Base-by-base conservation (phyloP, 768 basidiomycete genomes). In the Amanita pallidorosea region DNA sequence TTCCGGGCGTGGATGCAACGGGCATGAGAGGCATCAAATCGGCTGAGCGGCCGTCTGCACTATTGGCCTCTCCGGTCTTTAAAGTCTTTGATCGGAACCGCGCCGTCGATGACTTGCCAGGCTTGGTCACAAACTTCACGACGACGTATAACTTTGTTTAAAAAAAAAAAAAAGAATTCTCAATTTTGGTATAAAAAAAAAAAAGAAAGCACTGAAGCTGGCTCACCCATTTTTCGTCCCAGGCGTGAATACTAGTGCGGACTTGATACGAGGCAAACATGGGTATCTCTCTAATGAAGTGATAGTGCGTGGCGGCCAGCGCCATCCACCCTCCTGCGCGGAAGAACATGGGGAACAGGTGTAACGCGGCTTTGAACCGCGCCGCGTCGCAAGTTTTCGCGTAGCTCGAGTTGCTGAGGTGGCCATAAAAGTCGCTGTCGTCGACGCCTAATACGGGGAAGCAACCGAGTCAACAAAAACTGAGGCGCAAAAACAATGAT, bases 191-290 rank as follows among this genome's bases (percentile, higher is more conserved):
- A n/a, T n/a, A n/a, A n/a, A 27, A 27, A 7, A 27, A 29, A 9
- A 8, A 29, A 29, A 29, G 8, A 29, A 29, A 8, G 29, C 7
- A 8, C 3, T 3, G 5, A 23, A 23, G 22, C 22, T 23, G 27
- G 65, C 78, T 42, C 57, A 84, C 85, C 86, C 86, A 88, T 76
- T 89, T 89, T 31, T 80, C 66, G 47, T 87, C 85, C 87, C 87
- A 89, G 5, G 73, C 67, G 9, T 67, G 80, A 2, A 86, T 63
- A 20, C 61, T 69, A 9, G 76, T 59, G 36, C 80, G 69, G 8
- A 88, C 70, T 64, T 88, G 83, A 55, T 83, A 88, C 1, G 65
- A 62, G 7, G 72, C 59, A 6, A 85, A 63, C 47, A 82, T 77
- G 1, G 83, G 75, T 20, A 89, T 85, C 63, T 89, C 87, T 13